phyloP scores from a whole-genome alignment of 495 filamentous ascomycete species.

The Penicillium egyptiacum region DNA sequence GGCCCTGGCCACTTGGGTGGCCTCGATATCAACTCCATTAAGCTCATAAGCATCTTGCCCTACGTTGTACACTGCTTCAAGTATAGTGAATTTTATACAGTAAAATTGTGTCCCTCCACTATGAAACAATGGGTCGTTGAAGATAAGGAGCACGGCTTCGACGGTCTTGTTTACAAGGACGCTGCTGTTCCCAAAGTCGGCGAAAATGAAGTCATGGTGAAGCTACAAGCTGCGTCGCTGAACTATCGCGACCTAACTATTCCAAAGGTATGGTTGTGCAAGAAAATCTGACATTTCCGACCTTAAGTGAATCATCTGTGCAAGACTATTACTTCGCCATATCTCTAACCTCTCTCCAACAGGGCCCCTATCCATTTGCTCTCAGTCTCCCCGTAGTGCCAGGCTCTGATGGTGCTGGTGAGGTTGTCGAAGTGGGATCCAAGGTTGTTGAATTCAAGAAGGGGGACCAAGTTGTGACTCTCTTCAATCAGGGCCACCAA shows the following conservation, averaged over 20 bases:
- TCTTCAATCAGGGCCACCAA: constrained; percentile 79
- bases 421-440: constrained; percentile 65
- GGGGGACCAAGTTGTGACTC: constrained; percentile 70
- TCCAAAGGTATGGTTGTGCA: constrained; percentile 48
- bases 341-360: background rate
- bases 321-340: background rate
- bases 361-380: constrained; percentile 70
- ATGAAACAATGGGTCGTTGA: constrained; percentile 67
- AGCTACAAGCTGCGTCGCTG: constrained; percentile 70
- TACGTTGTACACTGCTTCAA: background rate
- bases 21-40: constrained; percentile 5
- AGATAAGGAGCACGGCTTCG: constrained; percentile 56
- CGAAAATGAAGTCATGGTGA: constrained; percentile 74
- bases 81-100: background rate
- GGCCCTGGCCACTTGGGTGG: no score
- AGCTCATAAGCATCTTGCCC: background rate
- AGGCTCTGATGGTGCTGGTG: constrained; percentile 76
- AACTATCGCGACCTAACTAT: constrained; percentile 86
- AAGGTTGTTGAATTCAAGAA: constrained; percentile 66
- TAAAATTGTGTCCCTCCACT: constrained; percentile 51
- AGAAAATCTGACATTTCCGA: background rate
- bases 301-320: background rate
- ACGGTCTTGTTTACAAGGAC: constrained; percentile 57
- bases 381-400: constrained; percentile 59
- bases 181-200: constrained; percentile 59